Evolutionary conservation across 2,329 filamentous ascomycete species (phyloP).

Genomic region (Emergomyces pasteurianus): DNA sequence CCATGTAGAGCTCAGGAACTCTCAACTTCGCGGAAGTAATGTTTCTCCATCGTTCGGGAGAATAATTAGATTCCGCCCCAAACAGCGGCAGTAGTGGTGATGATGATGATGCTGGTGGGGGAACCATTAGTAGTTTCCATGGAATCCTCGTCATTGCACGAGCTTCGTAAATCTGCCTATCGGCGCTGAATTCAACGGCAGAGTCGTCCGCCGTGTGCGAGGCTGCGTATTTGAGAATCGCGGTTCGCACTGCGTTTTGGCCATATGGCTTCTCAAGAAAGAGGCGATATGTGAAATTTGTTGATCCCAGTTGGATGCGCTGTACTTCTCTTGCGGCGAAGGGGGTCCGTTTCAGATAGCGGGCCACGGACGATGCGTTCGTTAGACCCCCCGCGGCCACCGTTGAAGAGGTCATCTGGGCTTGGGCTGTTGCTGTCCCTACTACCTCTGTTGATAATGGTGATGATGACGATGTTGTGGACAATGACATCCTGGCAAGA

Average conservation of each 20-base stretch:
- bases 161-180: not conserved
- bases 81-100: too few relatives aligned
- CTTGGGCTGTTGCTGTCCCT: not conserved
- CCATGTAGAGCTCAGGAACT: not conserved
- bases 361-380: not conserved
- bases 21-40: not conserved
- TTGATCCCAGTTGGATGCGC: not conserved
- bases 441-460: not conserved
- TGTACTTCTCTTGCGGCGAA: not conserved
- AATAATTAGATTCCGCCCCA: too few relatives aligned
- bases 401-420: not conserved
- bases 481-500: not conserved
- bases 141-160: not conserved
- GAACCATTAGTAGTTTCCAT: not conserved
- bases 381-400: not conserved
- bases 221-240: not conserved
- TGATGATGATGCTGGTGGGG: too few relatives aligned
- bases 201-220: not conserved
- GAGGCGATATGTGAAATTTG: not conserved
- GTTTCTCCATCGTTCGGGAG: not conserved
- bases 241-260: not conserved
- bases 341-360: not conserved
- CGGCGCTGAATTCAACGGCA: not conserved
- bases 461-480: not conserved
- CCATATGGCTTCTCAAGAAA: not conserved